phyloP scores from a whole-genome alignment of 768 basidiomycete species.

The Rhodosporidiobolus sp. region DNA sequence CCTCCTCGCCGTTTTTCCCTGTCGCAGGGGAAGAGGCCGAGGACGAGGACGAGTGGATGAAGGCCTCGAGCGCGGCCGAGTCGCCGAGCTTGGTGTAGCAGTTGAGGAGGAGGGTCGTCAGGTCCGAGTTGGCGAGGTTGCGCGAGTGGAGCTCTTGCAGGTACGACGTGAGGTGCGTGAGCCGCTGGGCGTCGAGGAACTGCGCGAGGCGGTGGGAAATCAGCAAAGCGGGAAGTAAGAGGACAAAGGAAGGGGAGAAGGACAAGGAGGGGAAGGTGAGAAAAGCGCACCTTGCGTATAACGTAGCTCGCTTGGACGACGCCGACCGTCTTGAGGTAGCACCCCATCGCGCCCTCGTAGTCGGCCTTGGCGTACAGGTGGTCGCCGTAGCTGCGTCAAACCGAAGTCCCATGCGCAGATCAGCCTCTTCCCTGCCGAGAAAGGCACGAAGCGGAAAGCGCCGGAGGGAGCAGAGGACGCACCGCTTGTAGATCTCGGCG shows the following conservation, averaged over 20 bases:
- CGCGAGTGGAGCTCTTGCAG: conserved; percentile 89
- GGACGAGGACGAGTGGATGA: conserved; percentile 66
- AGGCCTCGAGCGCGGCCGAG: conserved; percentile 76
- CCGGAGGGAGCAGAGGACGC: neutral
- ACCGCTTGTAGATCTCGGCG: conserved; percentile 73
- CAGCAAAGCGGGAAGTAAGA: neutral
- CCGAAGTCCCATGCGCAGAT: conserved; percentile 52
- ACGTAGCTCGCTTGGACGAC: conserved; percentile 90
- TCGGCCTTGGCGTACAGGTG: conserved; percentile 87
- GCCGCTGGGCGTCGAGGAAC: conserved; percentile 95
- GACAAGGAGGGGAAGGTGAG: neutral
- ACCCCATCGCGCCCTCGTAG: conserved; percentile 87
- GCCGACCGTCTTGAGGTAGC: conserved; percentile 87
- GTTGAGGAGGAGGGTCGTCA: conserved; percentile 92
- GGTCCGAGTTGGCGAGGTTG: conserved; percentile 88
- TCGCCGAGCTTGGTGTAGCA: conserved; percentile 97
- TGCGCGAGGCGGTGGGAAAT: conserved; percentile 47
- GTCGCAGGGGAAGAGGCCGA: conserved; percentile 5
- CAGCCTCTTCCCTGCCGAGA: neutral
- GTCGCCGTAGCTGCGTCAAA: conserved; percentile 75
- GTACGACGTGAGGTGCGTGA: conserved; percentile 91
- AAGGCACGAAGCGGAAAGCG: neutral
- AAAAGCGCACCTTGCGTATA: conserved; percentile 73
- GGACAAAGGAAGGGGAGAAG: neutral
- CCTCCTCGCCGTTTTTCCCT: neutral